A percentile compares a stretch with the other conserved stretches of the same genome.
Conservation (phyloP, 768 basidiomycete species). For the Rhodotorula taiwanensis region DNA sequence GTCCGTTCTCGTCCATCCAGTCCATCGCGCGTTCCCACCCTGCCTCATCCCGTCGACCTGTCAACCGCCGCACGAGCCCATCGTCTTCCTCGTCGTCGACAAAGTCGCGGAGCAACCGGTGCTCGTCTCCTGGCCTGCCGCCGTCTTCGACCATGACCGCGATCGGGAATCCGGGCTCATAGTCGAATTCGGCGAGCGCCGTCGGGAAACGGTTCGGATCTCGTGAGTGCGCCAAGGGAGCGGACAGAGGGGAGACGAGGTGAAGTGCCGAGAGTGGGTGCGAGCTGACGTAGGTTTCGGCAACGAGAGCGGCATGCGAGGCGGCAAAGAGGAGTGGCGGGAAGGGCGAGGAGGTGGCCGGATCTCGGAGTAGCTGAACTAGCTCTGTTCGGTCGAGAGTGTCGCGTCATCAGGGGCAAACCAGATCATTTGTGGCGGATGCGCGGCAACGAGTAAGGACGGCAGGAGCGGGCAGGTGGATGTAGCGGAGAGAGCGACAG, state of each 20-base stretch:
- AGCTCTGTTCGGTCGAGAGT: no score
- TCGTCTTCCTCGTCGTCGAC: conserved; percentile 7
- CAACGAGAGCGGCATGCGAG: conserved; percentile 53
- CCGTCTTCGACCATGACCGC: conserved; percentile 44
- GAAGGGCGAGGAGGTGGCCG: conserved; percentile 49
- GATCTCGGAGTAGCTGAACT: conserved; percentile 48
- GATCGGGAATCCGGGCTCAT: conserved; percentile 59
- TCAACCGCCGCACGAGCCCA: neutral
- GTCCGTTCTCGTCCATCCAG: conserved; percentile 57
- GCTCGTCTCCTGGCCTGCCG: neutral
- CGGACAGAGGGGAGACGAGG: conserved; percentile 54
- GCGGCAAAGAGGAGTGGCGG: conserved; percentile 57
- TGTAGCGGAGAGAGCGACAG: neutral
- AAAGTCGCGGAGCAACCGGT: conserved; percentile 19
- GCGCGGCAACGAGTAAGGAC: no score
- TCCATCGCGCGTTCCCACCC: conserved; percentile 47
- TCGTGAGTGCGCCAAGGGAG: conserved; percentile 43
- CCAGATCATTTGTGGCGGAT: no score
- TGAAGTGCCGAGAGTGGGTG: conserved; percentile 59
- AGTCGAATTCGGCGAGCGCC: conserved; percentile 53
- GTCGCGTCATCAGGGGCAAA: no score
- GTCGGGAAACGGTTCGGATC: conserved; percentile 42
- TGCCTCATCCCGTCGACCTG: neutral
- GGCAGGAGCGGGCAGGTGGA: no score
- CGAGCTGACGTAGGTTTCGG: conserved; percentile 63